Conservation (phyloP, 192 early-diverging fungal species). For the Helicostylum pulchrum region DNA sequence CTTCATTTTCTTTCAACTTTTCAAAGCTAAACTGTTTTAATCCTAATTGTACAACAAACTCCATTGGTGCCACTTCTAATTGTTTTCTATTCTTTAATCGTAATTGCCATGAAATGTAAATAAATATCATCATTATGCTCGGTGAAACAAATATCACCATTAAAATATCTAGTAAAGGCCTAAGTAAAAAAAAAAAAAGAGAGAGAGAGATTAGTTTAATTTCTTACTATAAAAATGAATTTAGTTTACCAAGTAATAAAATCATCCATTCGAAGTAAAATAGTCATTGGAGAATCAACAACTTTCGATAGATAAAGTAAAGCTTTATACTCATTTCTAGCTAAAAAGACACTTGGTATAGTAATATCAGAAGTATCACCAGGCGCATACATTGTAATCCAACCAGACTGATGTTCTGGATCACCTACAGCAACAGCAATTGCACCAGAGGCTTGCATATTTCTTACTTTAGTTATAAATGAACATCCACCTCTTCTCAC, state of each 20-base stretch:
- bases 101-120: conserved; percentile 67
- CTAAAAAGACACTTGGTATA: conserved; percentile 90
- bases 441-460: conserved; percentile 86
- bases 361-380: conserved; percentile 77
- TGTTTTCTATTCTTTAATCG: conserved; percentile 62
- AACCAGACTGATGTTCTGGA: conserved; percentile 53
- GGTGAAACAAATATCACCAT: conserved; percentile 79
- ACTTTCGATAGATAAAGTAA: conserved; percentile 46
- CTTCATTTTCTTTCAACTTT: conserved; percentile 71
- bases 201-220: conserved; percentile 1
- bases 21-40: conserved; percentile 60
- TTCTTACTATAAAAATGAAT: not conserved
- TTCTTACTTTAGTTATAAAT: conserved; percentile 86
- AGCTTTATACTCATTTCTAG: conserved; percentile 61
- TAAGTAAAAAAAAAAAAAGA: conserved; percentile 5
- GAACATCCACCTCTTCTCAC: conserved; percentile 86
- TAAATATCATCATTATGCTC: conserved; percentile 67
- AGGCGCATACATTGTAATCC: conserved; percentile 85
- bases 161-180: conserved; percentile 76
- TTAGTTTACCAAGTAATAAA: conserved; percentile 18
- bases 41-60: conserved; percentile 67
- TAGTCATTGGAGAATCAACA: conserved; percentile 26
- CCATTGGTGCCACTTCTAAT: conserved; percentile 70
- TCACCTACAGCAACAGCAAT: conserved; percentile 89
- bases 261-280: conserved; percentile 16